These are phyloP conservation scores for Xylariales sp. DNA, from an alignment of 2,329 filamentous ascomycete species.

Conservation along the genomic window DNA sequence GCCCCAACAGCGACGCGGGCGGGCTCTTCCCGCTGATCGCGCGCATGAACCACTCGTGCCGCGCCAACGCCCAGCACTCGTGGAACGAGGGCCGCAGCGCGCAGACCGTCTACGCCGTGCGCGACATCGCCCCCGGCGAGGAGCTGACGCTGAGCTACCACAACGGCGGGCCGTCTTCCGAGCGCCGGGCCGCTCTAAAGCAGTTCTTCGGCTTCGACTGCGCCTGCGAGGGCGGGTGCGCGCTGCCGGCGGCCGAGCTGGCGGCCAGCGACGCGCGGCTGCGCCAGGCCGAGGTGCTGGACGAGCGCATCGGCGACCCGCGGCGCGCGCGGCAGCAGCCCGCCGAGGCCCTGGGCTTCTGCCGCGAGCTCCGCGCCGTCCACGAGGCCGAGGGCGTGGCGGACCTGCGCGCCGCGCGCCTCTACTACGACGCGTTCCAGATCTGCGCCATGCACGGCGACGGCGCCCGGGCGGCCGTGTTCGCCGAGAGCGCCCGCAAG, in stretches of 20 bases:
- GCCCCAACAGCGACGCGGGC: slow-evolving; percentile 3
- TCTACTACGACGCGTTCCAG: slow-evolving; percentile 39
- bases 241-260: neutral
- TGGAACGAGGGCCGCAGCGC: slow-evolving; percentile 1
- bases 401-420: slow-evolving; percentile 13
- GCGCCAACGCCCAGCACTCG: neutral
- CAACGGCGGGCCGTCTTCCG: slow-evolving; percentile 1
- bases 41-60: slow-evolving; percentile 7
- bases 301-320: slow-evolving; percentile 26
- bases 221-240: slow-evolving; percentile 4
- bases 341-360: slow-evolving; percentile 3
- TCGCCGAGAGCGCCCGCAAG: slow-evolving; percentile 33
- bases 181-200: neutral
- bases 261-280: slow-evolving; percentile 23
- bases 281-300: slow-evolving; percentile 22
- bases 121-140: slow-evolving; percentile 5
- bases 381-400: slow-evolving; percentile 2
- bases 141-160: slow-evolving; percentile 8
- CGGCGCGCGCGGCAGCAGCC: neutral
- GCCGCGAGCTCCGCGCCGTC: neutral
- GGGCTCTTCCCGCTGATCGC: slow-evolving; percentile 6
- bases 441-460: slow-evolving; percentile 36
- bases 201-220: slow-evolving; percentile 3
- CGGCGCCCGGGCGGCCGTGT: slow-evolving; percentile 35
- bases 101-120: slow-evolving; percentile 6